Base-by-base conservation (phyloP, 2,329 filamentous ascomycete species). In the Fulvia fulva region DNA sequence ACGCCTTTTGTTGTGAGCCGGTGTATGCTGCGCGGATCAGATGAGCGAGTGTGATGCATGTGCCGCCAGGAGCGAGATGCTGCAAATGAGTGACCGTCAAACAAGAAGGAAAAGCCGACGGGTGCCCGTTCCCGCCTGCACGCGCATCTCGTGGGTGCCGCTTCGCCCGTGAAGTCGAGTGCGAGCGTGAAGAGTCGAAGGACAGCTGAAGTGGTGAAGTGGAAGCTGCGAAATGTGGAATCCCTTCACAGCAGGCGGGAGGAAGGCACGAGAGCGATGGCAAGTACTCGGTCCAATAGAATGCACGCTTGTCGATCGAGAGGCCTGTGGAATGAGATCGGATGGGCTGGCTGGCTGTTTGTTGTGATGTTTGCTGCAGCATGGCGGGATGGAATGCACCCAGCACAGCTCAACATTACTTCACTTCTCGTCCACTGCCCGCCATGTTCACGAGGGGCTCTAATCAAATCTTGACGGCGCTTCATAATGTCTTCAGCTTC, bases 291-390 rank as follows among this genome's bases (percentile, higher is more conserved):
- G 11, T 11, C 45, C 44, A 51, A 51, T 46, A 21, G 28, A 56
- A 49, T 49, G 45, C 14, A 26, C 6, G 19, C 23, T 49, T 5
- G 30, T 23, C 19, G 52, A 34, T 54, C 34, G 52, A 44, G 52
- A 30, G 28, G n/a, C n/a, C 41, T 41, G 41, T 47, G 52, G 52
- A 54, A 54, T 54, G 52, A 54, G 26, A 47, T 46, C 25, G 52
- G 52, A 44, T 16, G 28, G 26, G 21, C 16, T 44, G 12, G 7
- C 16, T 37, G 19, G 34, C 32, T 50, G 53, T 41, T 55, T 54
- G 52, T 54, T 54, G 46, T 54, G 52, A 26, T 54, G 52, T 54
- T 47, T 54, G 52, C 26, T 54, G 21, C n/a, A 23, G 28, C 45
- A 7, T 34, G 50, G 50, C 50, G 28, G 50, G 50, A 22, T 23